Base-by-base conservation (phyloP, 2,329 filamentous ascomycete species). In the Paramyrothecium roridum region DNA sequence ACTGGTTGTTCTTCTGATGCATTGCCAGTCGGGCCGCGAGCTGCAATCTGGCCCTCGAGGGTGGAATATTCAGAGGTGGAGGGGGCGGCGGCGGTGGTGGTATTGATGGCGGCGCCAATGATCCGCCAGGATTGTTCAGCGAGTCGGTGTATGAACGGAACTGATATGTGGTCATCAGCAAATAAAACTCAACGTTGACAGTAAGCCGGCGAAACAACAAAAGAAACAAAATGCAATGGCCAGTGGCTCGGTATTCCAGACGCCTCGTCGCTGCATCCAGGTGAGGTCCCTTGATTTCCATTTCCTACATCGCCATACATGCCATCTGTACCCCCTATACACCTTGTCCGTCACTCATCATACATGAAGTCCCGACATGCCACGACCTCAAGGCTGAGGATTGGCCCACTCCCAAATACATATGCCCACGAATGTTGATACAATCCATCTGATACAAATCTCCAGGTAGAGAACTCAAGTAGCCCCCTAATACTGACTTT, bases 21-120 rank as follows among this genome's bases (percentile, higher is more conserved):
- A 89, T 84, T 2, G 90, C 84, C 65, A 98, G 80, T 13, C 93
- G 86, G 13, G 90, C 90, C n/a, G 92, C 93, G n/a, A 98, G 83
- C 71, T 96, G 91, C 54, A 91, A 81, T 52, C 93, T 86, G 8
- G 93, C 93, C 52, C 93, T 86, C 8, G 91, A 96, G 2, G 93
- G 93, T 1, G 90, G 87, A 37, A 93, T 86, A 69, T 93, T 95
- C 65, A 96, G 79, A 13, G 92, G 91, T 33, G 90, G 87, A 21
- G 86, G 89, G n/a, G 88, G 88, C 1, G 84, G 81, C 2, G 80
- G 81, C 3, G 84, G 83, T 8, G 83, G 82, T 3, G 73, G 81
- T 50, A 85, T 80, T 13, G 82, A 84, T 2, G 82, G 84, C 49
- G 81, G 83, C 55, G 80, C 78, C 62, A 84, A 71, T 22, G 80